Evolutionary conservation across 768 basidiomycete genomes (phyloP).

Genomic region (Agrocybe praecox): DNA sequence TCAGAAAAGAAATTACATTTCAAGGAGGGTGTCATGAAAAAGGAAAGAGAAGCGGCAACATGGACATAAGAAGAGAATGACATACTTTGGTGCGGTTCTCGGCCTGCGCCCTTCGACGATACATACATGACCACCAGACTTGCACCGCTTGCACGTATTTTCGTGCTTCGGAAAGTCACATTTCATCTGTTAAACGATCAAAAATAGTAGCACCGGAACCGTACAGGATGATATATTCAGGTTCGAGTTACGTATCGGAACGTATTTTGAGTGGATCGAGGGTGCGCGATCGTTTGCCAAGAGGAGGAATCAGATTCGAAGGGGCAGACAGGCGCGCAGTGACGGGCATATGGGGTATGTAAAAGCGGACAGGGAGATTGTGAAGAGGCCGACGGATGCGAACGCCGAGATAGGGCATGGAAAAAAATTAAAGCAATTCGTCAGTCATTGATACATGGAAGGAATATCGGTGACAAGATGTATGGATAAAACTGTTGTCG

Average conservation of each 20-base stretch:
- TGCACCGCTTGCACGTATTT: conserved; percentile 80
- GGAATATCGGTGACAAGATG: conserved; percentile 11
- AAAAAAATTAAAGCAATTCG: conserved; percentile 9
- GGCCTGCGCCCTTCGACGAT: conserved; percentile 85
- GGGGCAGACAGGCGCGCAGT: conserved; percentile 11
- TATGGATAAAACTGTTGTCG: conserved; percentile 24
- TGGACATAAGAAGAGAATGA: conserved; percentile 20
- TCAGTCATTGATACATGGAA: conserved; percentile 8
- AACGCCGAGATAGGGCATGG: conserved; percentile 13
- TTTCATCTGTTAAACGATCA: conserved; percentile 66
- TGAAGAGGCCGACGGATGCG: conserved; percentile 8
- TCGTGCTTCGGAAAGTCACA: conserved; percentile 77
- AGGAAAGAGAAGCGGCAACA: conserved; percentile 12
- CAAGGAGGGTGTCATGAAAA: conserved; percentile 19
- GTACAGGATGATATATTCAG: conserved; percentile 3
- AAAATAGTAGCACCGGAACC: conserved; percentile 7
- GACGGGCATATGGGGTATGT: conserved; percentile 5
- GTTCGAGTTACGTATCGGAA: neutral
- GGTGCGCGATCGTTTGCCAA: neutral
- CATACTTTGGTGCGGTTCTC: conserved; percentile 81
- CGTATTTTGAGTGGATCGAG: conserved; percentile 7
- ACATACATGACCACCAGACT: conserved; percentile 70
- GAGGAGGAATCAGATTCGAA: conserved; percentile 2
- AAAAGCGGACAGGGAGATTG: conserved; percentile 11
- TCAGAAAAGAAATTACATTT: conserved; percentile 8